Conservation (phyloP, 2,329 filamentous ascomycete species). For the Claviceps africana region DNA sequence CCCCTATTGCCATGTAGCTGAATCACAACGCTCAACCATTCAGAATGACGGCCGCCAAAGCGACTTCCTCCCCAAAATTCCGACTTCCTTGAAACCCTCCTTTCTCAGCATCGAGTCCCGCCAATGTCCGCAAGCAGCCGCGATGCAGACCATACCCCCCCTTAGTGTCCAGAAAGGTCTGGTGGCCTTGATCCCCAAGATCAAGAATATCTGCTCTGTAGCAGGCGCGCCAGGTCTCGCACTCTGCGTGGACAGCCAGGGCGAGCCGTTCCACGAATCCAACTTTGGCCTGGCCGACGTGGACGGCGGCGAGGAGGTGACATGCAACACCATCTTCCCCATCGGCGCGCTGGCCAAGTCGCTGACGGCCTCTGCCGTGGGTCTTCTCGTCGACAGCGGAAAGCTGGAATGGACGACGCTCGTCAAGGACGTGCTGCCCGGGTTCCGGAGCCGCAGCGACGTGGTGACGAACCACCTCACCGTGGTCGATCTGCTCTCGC, state of each 20-base stretch:
- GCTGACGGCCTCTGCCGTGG: neutral
- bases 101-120: neutral
- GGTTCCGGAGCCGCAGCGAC: neutral
- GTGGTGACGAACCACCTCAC: neutral
- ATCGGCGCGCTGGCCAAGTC: neutral
- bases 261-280: neutral
- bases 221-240: neutral
- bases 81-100: too few relatives aligned
- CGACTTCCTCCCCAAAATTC: neutral
- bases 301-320: neutral
- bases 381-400: neutral
- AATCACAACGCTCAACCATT: neutral
- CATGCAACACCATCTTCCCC: neutral
- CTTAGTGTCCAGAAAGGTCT: neutral
- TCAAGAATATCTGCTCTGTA: neutral
- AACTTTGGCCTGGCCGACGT: neutral
- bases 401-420: neutral
- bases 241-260: neutral
- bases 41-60: neutral
- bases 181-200: neutral
- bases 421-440: neutral
- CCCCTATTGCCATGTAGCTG: neutral
- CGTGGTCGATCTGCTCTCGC: neutral
- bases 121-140: neutral
- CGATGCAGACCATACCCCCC: neutral